Evolutionary conservation across 2,329 filamentous ascomycete genomes (phyloP).

Genomic region (Arthrobotrys entomopaga): DNA sequence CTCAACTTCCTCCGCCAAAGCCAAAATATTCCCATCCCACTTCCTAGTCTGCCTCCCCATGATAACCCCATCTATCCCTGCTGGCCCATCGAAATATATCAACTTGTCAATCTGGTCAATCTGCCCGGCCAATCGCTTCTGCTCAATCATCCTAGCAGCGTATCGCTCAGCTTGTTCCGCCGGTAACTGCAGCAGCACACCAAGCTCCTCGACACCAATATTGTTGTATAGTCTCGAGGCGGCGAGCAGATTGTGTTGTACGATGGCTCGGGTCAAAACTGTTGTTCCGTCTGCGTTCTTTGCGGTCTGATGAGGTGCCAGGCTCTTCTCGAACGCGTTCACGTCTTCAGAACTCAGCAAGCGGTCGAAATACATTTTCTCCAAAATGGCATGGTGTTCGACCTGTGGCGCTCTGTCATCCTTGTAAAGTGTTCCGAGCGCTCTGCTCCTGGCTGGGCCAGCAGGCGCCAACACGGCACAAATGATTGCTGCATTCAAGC

Average conservation of each 20-base stretch:
- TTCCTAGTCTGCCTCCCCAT: conserved; percentile 78
- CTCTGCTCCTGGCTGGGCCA: conserved; percentile 81
- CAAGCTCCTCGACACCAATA: conserved; percentile 79
- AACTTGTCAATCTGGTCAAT: conserved; percentile 93
- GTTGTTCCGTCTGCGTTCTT: conserved; percentile 90
- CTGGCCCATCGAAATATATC: conserved; percentile 84
- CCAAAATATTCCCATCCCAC: conserved; percentile 91
- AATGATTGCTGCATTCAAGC: conserved; percentile 85
- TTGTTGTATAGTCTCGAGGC: conserved; percentile 83
- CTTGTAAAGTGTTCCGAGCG: conserved; percentile 86
- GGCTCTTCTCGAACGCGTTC: conserved; percentile 79
- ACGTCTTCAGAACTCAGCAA: conserved; percentile 85
- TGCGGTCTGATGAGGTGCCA: conserved; percentile 89
- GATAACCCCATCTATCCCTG: conserved; percentile 72
- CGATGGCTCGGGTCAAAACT: conserved; percentile 88
- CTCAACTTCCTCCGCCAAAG: conserved; percentile 88
- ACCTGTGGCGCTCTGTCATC: conserved; percentile 83
- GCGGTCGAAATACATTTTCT: conserved; percentile 96
- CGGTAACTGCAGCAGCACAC: conserved; percentile 78
- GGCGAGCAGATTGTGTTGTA: conserved; percentile 93
- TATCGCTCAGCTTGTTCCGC: conserved; percentile 87
- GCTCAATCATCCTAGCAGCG: conserved; percentile 94
- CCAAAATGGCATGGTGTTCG: conserved; percentile 84
- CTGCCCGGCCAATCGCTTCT: conserved; percentile 83
- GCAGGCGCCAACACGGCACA: conserved; percentile 93